Conservation (phyloP, 495 filamentous ascomycete genomes). For the Delitschia confertaspora region DNA sequence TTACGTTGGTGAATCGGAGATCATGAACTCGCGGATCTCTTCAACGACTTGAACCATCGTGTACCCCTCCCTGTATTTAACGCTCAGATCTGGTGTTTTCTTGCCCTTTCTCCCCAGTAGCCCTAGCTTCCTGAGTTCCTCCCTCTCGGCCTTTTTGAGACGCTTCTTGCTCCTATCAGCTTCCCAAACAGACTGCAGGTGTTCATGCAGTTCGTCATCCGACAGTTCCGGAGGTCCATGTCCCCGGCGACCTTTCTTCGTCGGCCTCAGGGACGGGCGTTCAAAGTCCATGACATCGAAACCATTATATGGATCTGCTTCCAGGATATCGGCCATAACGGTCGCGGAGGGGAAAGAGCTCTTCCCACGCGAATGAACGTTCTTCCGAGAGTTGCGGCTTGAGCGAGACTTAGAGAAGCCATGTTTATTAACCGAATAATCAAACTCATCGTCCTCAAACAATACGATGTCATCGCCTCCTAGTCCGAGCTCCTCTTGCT, state of each 20-base stretch:
- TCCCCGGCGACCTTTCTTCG: conserved; percentile 48
- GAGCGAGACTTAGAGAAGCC: not conserved
- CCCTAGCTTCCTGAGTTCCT: conserved; percentile 68
- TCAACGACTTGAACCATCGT: conserved; percentile 57
- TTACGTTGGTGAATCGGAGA: conserved; percentile 55
- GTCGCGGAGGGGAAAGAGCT: conserved; percentile 48
- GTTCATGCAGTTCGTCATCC: conserved; percentile 64
- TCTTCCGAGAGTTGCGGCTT: not conserved
- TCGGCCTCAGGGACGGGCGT: conserved; percentile 49
- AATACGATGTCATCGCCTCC: conserved; percentile 49
- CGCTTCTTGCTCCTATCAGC: conserved; percentile 80
- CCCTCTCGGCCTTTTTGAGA: conserved; percentile 63
- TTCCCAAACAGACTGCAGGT: conserved; percentile 55
- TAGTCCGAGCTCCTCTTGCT: conserved; percentile 60
- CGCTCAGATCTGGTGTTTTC: conserved; percentile 55
- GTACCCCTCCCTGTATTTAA: conserved; percentile 68
- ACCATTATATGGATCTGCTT: conserved; percentile 55
- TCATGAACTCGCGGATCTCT: conserved; percentile 64
- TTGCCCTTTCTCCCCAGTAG: conserved; percentile 57
- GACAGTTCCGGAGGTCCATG: conserved; percentile 47
- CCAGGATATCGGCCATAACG: conserved; percentile 56
- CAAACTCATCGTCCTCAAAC: conserved; percentile 37
- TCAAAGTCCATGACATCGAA: conserved; percentile 80
- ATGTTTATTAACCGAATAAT: not conserved
- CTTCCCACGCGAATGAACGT: not conserved